Percentiles rank a stretch among this genome's conserved stretches.
Conservation (phyloP, 305 asterid species). For the Solanum chacoense region DNA sequence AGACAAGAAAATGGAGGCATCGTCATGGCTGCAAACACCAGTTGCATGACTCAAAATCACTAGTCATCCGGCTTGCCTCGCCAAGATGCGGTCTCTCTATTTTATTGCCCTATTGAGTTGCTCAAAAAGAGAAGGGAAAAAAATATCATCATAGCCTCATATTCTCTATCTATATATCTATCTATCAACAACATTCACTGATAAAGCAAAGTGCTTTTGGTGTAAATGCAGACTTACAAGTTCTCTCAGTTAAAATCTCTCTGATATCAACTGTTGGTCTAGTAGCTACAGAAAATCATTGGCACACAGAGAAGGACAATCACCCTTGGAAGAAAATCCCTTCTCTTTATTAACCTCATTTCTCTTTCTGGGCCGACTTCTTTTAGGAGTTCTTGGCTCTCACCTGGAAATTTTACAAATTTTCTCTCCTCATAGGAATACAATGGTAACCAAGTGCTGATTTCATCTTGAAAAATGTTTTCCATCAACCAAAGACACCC, state of each 20-base stretch:
- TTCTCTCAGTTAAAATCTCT: neutral
- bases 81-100: neutral
- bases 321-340: neutral
- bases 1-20: neutral
- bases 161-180: neutral
- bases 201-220: neutral
- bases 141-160: neutral
- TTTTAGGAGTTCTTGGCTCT: neutral
- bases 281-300: neutral
- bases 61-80: neutral
- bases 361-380: neutral
- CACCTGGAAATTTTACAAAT: neutral
- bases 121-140: too few species aligned
- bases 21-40: neutral
- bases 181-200: neutral
- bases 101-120: neutral
- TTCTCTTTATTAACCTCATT: neutral
- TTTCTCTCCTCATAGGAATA: neutral
- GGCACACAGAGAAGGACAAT: neutral
- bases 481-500: neutral
- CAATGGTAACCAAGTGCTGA: neutral
- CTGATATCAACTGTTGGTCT: neutral
- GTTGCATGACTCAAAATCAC: neutral
- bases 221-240: neutral
- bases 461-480: neutral